A percentile compares a stretch with the other conserved stretches of the same genome.
Evolutionary conservation across 108 stramenopile species (phyloP).

Genomic region (Chaetoceros tenuissimus): DNA sequence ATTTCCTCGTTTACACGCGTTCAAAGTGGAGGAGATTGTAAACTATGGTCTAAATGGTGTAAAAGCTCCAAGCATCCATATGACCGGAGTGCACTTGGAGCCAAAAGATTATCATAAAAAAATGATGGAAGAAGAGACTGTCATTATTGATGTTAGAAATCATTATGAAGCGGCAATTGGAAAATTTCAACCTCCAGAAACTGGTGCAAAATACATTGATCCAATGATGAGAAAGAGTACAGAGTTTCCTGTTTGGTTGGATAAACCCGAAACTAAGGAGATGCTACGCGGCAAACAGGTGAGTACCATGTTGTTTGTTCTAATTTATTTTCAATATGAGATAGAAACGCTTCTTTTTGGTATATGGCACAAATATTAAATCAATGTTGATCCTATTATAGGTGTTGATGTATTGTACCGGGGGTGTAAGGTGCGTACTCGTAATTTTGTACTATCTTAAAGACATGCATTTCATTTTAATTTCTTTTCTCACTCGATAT

Average conservation of each 20-base stretch:
- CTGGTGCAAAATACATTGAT: constrained; percentile 57
- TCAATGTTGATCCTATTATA: not conserved
- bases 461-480: not conserved
- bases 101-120: constrained; percentile 69
- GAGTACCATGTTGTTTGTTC: constrained; percentile 2
- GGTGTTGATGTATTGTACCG: constrained; percentile 69
- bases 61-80: constrained; percentile 49
- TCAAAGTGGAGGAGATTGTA: constrained; percentile 62
- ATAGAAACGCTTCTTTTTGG: too few species aligned
- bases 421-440: constrained; percentile 7
- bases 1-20: constrained; percentile 45
- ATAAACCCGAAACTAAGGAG: constrained; percentile 43
- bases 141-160: constrained; percentile 80
- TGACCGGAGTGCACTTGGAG: constrained; percentile 57
- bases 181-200: constrained; percentile 44
- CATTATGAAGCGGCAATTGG: constrained; percentile 69
- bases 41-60: constrained; percentile 59
- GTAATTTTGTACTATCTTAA: not conserved
- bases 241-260: constrained; percentile 75
- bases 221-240: constrained; percentile 64
- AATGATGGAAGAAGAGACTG: constrained; percentile 54
- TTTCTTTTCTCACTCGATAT: constrained; percentile 5
- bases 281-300: constrained; percentile 66
- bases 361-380: too few species aligned
- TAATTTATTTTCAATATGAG: too few species aligned